phyloP scores from a whole-genome alignment of 148 eudicot genomes.

The Amaranthus cruentus region DNA sequence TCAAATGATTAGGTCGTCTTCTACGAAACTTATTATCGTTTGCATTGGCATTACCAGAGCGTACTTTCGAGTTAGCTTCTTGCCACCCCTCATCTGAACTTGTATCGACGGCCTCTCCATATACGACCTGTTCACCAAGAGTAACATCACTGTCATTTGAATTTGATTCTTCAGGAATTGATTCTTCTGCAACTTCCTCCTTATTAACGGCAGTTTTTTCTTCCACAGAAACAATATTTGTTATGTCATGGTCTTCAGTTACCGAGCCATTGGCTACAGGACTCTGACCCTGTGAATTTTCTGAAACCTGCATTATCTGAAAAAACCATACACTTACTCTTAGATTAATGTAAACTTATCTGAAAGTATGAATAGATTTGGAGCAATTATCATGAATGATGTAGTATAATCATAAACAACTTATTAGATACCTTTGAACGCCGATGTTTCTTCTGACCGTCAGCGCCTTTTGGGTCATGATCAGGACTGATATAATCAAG shows the following conservation, averaged over 20 bases:
- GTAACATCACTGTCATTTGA: conserved; percentile 22
- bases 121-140: conserved; percentile 27
- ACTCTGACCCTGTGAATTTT: conserved; percentile 42
- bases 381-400: neutral
- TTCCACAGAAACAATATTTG: conserved; percentile 23
- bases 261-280: conserved; percentile 19
- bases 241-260: conserved; percentile 24
- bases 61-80: conserved; percentile 77
- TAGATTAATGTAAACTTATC: neutral
- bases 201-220: conserved; percentile 10
- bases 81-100: conserved; percentile 93
- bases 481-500: conserved; percentile 90
- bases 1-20: conserved; percentile 60
- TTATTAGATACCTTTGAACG: conserved; percentile 70
- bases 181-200: conserved; percentile 10
- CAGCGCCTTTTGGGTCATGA: conserved; percentile 71
- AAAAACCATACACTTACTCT: conserved; percentile 8
- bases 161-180: conserved; percentile 30
- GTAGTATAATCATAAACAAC: neutral
- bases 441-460: conserved; percentile 64
- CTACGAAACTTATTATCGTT: conserved; percentile 44
- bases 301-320: conserved; percentile 58
- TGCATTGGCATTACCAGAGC: conserved; percentile 41
- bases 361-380: neutral
- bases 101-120: conserved; percentile 39